These are phyloP conservation scores for Saururus chinensis DNA, from an alignment of 164 flowering plant genomes.

Conservation along the genomic window DNA sequence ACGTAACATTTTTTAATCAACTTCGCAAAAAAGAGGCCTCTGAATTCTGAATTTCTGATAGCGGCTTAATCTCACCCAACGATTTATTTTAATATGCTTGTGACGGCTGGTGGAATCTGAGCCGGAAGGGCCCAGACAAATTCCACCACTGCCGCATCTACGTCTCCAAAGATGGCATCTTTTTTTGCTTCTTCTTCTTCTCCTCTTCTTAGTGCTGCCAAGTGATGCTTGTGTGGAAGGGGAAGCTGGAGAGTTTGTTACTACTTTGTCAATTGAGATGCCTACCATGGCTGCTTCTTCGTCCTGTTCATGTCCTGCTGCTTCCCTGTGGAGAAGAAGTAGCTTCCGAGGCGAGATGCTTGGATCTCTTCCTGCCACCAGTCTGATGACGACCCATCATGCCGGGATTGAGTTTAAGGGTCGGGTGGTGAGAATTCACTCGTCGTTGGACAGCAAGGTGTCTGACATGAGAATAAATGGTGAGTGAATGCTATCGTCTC, in stretches of 20 bases:
- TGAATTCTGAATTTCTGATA: too few relatives aligned
- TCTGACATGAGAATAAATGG: slow-evolving; percentile 88
- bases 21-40: too few relatives aligned
- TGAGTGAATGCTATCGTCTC: slow-evolving; percentile 8
- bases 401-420: slow-evolving; percentile 15
- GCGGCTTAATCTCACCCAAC: too few relatives aligned
- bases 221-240: neutral
- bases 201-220: neutral
- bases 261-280: neutral
- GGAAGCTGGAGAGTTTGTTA: neutral
- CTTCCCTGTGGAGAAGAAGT: slow-evolving; percentile 5
- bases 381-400: neutral
- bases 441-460: slow-evolving; percentile 58
- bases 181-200: neutral
- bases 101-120: neutral
- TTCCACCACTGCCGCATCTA: slow-evolving; percentile 11
- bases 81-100: neutral
- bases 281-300: slow-evolving; percentile 10
- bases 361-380: slow-evolving; percentile 16
- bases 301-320: slow-evolving; percentile 3
- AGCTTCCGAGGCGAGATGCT: slow-evolving; percentile 7
- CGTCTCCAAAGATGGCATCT: slow-evolving; percentile 5
- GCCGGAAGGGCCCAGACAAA: slow-evolving; percentile 12
- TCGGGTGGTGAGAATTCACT: slow-evolving; percentile 26
- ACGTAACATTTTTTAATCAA: too few relatives aligned